phyloP scores from a whole-genome alignment of 2,329 filamentous ascomycete species.

The Penicillium frequentans region DNA sequence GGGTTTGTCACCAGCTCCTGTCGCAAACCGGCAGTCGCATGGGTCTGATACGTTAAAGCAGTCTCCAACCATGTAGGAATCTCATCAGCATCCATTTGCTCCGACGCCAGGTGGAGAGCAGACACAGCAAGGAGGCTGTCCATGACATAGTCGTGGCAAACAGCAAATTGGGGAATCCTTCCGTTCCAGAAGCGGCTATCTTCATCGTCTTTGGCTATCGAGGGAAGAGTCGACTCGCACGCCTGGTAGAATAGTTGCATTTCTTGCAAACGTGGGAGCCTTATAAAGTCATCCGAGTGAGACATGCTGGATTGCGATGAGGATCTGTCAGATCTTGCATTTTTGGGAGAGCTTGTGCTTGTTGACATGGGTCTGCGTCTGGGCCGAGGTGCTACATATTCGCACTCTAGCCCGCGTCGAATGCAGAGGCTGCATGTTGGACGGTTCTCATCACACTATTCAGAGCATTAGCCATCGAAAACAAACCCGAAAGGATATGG shows the following conservation, averaged over 20 bases:
- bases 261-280: constrained; percentile 6
- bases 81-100: neutral
- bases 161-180: constrained; percentile 6
- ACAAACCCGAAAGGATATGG: neutral
- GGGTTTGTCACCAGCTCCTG: constrained; percentile 3
- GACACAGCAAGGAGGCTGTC: constrained; percentile 8
- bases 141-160: constrained; percentile 7
- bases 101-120: constrained; percentile 8
- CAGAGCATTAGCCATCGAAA: neutral
- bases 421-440: constrained; percentile 11
- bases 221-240: constrained; percentile 3
- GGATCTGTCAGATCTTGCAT: neutral
- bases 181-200: constrained; percentile 8
- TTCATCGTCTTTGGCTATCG: constrained; percentile 7
- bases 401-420: constrained; percentile 7
- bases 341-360: neutral
- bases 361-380: constrained; percentile 3
- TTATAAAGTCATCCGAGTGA: neutral
- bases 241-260: constrained; percentile 9
- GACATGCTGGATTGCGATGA: constrained; percentile 1
- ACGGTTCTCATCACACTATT: constrained; percentile 8
- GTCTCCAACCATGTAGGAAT: constrained; percentile 6
- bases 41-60: constrained; percentile 9
- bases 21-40: constrained; percentile 3
- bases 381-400: constrained; percentile 6